Conservation (phyloP, 2,329 filamentous ascomycete species). For the Sporothrix protearum region DNA sequence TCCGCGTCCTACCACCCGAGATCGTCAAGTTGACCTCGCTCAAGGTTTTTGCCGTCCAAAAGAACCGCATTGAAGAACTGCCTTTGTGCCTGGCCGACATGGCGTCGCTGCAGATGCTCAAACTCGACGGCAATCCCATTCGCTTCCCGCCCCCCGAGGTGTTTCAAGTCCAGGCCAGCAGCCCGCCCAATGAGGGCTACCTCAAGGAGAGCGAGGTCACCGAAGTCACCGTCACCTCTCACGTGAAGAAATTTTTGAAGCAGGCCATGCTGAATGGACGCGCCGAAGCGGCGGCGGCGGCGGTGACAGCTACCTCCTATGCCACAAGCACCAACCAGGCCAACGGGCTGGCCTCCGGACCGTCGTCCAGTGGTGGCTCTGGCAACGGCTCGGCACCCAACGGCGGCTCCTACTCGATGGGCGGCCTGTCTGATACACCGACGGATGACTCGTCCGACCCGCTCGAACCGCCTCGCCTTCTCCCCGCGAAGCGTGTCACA, state of each 20-base stretch:
- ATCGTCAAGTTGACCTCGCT: constrained; percentile 78
- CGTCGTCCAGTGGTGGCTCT: constrained; percentile 18
- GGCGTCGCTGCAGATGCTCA: constrained; percentile 82
- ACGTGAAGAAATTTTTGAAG: constrained; percentile 60
- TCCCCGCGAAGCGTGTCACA: constrained; percentile 55
- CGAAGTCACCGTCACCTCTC: constrained; percentile 56
- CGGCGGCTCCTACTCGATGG: neutral
- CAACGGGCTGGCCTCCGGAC: constrained; percentile 10
- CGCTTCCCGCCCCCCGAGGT: constrained; percentile 72
- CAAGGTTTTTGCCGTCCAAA: constrained; percentile 83
- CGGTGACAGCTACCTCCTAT: neutral
- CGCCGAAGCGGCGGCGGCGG: constrained; percentile 39
- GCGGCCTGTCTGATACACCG: constrained; percentile 45
- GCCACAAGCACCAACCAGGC: neutral
- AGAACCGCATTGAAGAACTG: constrained; percentile 80
- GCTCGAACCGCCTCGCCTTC: constrained; percentile 71
- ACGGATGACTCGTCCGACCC: constrained; percentile 67
- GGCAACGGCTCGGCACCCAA: constrained; percentile 7
- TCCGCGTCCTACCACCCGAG: constrained; percentile 71
- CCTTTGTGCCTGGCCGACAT: constrained; percentile 84
- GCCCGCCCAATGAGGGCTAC: constrained; percentile 53
- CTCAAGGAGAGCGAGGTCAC: constrained; percentile 62
- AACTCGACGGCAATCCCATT: constrained; percentile 84
- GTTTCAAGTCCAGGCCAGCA: constrained; percentile 56
- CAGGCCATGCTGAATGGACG: constrained; percentile 49